Evolutionary conservation across 805 yeast species (phyloP), one percentile per base, ranked within the genome.

Genomic region (Suhomyces canberraensis): DNA sequence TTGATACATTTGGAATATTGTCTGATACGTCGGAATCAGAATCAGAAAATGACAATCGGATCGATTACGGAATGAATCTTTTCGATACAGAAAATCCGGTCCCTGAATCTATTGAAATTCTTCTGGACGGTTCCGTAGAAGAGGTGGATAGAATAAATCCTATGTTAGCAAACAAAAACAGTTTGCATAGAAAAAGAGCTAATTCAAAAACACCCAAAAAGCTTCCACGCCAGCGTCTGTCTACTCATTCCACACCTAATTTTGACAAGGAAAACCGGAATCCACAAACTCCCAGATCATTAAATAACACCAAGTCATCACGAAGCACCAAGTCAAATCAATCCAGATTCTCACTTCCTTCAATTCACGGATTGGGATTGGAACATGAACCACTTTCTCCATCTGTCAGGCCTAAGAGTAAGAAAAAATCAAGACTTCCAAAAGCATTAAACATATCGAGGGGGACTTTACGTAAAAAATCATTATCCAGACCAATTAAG

Each of bases 131-230:
- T 15, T 39, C 44, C 2, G 51, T 47, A 3, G 38, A 31, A 13
- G 60, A 54, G 31, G 36, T 24, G 4, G 49, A 47, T 25, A 22
- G 31, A 13, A 41, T 54, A 3, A 45, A 54, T 33, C 48, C 51
- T 11, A 46, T 51, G 50, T 37, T 52, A 33, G 45, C 41, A 9
- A 22, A 22, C 15, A 14, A 29, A n/a, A 25, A 16, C 11, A 20
- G 16, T 16, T 11, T 35, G 16, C 25, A 14, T n/a, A 16, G 22
- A 18, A 29, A 29, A 29, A 25, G 24, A n/a, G 16, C 16, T 22
- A 17, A 21, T 7, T 1, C n/a, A 29, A 27, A 19, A 8, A 8
- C 25, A 24, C 8, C 14, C 15, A 20, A 8, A 21, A 15, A 11
- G n/a, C n/a, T n/a, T n/a, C n/a, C n/a, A n/a, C n/a, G n/a, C n/a